These are phyloP conservation scores for Skeletonema menzelii DNA, from an alignment of 108 stramenopile genomes.

Conservation along the genomic window DNA sequence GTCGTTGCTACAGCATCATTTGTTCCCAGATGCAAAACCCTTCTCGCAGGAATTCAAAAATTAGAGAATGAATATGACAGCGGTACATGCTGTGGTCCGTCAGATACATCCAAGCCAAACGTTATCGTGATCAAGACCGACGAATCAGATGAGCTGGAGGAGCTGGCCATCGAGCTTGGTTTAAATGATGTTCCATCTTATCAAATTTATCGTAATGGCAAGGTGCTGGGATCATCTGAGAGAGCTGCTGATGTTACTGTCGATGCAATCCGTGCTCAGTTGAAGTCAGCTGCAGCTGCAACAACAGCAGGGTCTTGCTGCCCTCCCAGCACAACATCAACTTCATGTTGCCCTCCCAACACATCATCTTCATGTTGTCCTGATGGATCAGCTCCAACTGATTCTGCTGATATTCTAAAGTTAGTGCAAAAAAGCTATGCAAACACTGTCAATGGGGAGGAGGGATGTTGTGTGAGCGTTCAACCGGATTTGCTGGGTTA, in stretches of 20 bases:
- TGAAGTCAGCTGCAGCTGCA: neutral
- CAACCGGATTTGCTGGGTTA: constrained; percentile 21
- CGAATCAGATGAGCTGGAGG: constrained; percentile 40
- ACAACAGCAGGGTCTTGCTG: constrained; percentile 11
- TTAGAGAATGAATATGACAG: constrained; percentile 23
- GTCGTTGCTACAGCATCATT: constrained; percentile 25
- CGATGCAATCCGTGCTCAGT: constrained; percentile 4
- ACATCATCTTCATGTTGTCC: constrained; percentile 9
- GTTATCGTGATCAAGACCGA: constrained; percentile 31
- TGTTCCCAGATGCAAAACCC: neutral
- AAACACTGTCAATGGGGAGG: constrained; percentile 26
- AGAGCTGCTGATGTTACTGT: constrained; percentile 5
- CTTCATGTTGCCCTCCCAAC: constrained; percentile 13
- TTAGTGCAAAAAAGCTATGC: constrained; percentile 38
- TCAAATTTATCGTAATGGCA: constrained; percentile 25
- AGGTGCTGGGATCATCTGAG: constrained; percentile 4
- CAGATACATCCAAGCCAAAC: constrained; percentile 4
- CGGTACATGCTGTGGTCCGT: constrained; percentile 1
- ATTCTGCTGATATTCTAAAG: constrained; percentile 6
- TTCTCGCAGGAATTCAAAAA: constrained; percentile 5
- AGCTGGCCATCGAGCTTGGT: constrained; percentile 46
- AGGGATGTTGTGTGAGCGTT: constrained; percentile 38
- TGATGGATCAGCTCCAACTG: neutral
- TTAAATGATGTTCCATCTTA: constrained; percentile 32
- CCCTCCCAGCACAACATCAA: constrained; percentile 2